Conservation (phyloP, 768 basidiomycete genomes). For the Podaxis sp. region DNA sequence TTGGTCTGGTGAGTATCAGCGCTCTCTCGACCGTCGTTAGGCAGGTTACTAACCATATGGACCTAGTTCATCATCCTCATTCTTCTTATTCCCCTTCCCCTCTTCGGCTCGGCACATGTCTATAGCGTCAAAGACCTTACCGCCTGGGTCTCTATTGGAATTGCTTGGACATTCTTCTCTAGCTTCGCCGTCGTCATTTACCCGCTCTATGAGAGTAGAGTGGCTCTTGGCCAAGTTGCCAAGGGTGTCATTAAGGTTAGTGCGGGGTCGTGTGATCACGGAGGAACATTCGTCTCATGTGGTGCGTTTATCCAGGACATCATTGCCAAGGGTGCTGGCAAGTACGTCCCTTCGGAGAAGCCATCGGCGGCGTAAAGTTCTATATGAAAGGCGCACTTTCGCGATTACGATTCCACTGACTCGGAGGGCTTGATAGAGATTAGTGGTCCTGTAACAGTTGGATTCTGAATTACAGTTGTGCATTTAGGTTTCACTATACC, state of each 20-base stretch:
- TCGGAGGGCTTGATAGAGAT: too few species aligned
- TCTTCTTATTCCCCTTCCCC: slow-evolving; percentile 75
- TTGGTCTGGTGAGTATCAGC: slow-evolving; percentile 48
- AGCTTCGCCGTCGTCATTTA: slow-evolving; percentile 75
- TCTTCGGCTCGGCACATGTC: slow-evolving; percentile 79
- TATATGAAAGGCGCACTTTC: neutral
- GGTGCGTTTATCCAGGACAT: neutral
- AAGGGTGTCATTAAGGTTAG: slow-evolving; percentile 63
- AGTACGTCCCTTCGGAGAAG: neutral
- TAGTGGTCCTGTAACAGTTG: too few species aligned
- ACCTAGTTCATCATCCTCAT: slow-evolving; percentile 56
- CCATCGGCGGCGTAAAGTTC: neutral
- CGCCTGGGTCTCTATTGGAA: slow-evolving; percentile 78
- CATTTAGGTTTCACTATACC: too few species aligned
- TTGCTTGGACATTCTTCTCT: slow-evolving; percentile 82
- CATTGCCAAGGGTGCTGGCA: neutral
- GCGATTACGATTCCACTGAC: neutral
- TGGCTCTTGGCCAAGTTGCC: slow-evolving; percentile 53
- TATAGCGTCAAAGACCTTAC: slow-evolving; percentile 61
- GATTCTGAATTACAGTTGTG: too few species aligned
- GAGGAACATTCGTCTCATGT: neutral
- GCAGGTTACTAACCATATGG: neutral
- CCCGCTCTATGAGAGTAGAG: slow-evolving; percentile 81
- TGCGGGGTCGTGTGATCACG: neutral
- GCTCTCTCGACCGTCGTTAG: slow-evolving; percentile 1